phyloP scores from a whole-genome alignment of 1,284 basidiomycete species.

The Tranzscheliella williamsii region DNA sequence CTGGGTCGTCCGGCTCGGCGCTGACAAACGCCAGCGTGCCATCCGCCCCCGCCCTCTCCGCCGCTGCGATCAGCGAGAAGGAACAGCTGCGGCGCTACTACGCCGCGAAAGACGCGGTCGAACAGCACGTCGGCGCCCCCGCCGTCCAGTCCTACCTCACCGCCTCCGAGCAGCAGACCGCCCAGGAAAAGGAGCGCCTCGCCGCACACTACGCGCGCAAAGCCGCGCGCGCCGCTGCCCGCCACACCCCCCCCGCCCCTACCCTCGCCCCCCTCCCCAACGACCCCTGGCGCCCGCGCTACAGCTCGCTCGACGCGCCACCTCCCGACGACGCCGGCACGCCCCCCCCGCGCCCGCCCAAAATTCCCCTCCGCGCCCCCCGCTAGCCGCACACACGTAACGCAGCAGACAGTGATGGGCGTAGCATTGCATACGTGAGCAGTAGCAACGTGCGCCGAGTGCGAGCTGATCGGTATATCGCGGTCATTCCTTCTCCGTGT shows the following conservation, averaged over 20 bases:
- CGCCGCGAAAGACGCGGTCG: conserved; percentile 45
- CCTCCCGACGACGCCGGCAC: conserved; percentile 14
- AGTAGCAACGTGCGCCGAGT: too few species aligned
- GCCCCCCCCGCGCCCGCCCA: conserved; percentile 25
- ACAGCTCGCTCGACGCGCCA: conserved; percentile 27
- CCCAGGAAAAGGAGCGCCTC: conserved; percentile 29
- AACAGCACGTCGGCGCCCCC: neutral
- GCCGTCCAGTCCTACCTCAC: conserved; percentile 22
- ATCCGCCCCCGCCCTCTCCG: neutral
- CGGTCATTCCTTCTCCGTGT: too few species aligned
- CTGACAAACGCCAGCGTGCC: neutral
- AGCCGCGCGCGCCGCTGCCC: conserved; percentile 18
- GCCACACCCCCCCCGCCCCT: neutral
- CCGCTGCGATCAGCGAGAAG: conserved; percentile 25
- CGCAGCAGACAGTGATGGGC: too few species aligned
- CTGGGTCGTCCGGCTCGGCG: neutral
- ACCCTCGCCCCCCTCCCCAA: neutral
- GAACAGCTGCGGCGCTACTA: conserved; percentile 49
- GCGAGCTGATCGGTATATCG: too few species aligned
- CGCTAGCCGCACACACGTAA: too few species aligned
- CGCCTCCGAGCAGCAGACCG: conserved; percentile 27
- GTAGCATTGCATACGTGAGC: too few species aligned
- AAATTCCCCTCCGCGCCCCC: conserved; percentile 19
- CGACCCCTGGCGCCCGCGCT: conserved; percentile 13
- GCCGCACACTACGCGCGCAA: conserved; percentile 38